phyloP scores from a whole-genome alignment of 2,329 filamentous ascomycete species.

The Monosporascus sp. region DNA sequence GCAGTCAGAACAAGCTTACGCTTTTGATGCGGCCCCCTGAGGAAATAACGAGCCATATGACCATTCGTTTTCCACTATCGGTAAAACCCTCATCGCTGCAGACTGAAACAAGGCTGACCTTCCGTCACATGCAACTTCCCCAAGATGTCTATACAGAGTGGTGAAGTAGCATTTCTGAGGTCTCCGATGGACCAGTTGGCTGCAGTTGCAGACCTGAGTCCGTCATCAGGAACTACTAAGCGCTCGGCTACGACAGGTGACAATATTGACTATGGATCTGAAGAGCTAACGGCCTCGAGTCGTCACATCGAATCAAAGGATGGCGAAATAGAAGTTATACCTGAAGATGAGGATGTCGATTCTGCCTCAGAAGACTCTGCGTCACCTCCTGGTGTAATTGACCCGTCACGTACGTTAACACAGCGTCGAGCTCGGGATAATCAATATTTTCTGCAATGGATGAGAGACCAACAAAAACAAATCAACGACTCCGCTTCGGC shows the following conservation, averaged over 20 bases:
- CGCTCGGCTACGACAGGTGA: not conserved
- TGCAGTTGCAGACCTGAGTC: not conserved
- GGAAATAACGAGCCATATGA: slow-evolving; percentile 5
- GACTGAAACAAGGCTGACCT: not conserved
- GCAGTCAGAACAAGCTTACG: not conserved
- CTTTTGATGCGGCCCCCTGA: slow-evolving; percentile 2
- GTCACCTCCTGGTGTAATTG: not conserved
- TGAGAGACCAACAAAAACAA: slow-evolving; percentile 13
- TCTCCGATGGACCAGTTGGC: not conserved
- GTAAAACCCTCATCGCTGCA: not conserved
- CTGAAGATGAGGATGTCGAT: slow-evolving; percentile 1
- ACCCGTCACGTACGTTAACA: not conserved
- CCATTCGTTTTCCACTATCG: not conserved
- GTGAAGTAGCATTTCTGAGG: not conserved
- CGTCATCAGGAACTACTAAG: not conserved
- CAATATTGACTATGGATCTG: not conserved
- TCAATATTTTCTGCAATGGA: slow-evolving; percentile 14
- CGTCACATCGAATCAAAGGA: slow-evolving; percentile 1
- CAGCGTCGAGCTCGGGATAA: slow-evolving; percentile 8
- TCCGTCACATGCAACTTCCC: not conserved
- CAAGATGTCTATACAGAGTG: not conserved
- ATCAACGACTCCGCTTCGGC: slow-evolving; percentile 5
- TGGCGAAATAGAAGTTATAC: slow-evolving; percentile 12
- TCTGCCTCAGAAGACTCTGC: slow-evolving; percentile 9
- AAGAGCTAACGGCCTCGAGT: not conserved